phyloP scores from a whole-genome alignment of 805 yeast species.

The Yamadazyma kitorensis region DNA sequence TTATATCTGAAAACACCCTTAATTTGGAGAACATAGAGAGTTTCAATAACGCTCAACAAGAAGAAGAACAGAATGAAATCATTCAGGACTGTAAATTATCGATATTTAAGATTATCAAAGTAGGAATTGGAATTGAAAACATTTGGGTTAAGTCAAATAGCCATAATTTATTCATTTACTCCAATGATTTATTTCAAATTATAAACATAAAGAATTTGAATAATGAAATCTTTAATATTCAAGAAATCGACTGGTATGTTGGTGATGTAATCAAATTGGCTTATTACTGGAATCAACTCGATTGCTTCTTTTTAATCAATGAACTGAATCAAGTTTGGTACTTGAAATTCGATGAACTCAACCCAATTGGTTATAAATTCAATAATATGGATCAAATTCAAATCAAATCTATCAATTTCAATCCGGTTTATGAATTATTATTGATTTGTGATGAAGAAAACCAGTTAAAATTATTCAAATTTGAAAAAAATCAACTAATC shows the following conservation, averaged over 20 bases:
- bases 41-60: slow-evolving; percentile 24
- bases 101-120: slow-evolving; percentile 30
- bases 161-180: slow-evolving; percentile 34
- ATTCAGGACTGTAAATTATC: slow-evolving; percentile 27
- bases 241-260: slow-evolving; percentile 29
- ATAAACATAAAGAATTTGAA: slow-evolving; percentile 31
- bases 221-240: slow-evolving; percentile 23
- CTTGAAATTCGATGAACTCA: slow-evolving; percentile 5
- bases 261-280: slow-evolving; percentile 23
- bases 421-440: slow-evolving; percentile 22
- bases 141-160: slow-evolving; percentile 40
- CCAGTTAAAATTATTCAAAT: slow-evolving; percentile 10
- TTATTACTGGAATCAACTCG: slow-evolving; percentile 20
- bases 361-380: slow-evolving; percentile 15
- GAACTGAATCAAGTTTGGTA: slow-evolving; percentile 7
- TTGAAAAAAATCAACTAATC: slow-evolving; percentile 7
- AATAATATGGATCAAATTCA: no score
- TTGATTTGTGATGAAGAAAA: slow-evolving; percentile 6
- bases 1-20: slow-evolving; percentile 8
- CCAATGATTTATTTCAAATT: slow-evolving; percentile 27
- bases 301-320: slow-evolving; percentile 24
- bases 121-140: slow-evolving; percentile 26
- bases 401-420: slow-evolving; percentile 16
- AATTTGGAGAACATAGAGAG: slow-evolving; percentile 36
- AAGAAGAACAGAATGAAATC: slow-evolving; percentile 28